Base-by-base conservation (phyloP, 1,284 basidiomycete species). In the Abortiporus biennis region DNA sequence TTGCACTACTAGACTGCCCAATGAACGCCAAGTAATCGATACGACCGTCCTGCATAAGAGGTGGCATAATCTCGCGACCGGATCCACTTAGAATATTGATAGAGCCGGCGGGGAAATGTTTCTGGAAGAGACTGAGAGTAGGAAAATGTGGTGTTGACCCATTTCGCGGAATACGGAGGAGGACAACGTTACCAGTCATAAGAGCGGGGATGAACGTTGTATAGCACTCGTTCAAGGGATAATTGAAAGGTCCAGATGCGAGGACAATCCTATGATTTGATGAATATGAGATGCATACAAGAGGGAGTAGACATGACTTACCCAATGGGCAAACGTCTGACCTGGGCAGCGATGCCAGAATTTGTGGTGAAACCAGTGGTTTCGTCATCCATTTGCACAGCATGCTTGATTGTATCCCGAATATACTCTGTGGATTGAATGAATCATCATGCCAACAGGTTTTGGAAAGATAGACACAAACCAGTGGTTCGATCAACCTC, bases 21-120 rank as follows among this genome's bases (percentile, higher is more conserved):
- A 43, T 43, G 27, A 43, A 43, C 12, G 42, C 42, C 6, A 43
- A 36, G 42, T 29, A 43, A 24, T 43, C 42, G 35, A 43, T 43
- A 12, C 42, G 22, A 6, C 42, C 42, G 36, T 38, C 36, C 17
- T 23, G 11, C 36, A 43, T 43, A 27, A 43, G 42, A 9, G 42
- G 42, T 4, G 42, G 36, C 42, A 43, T 43, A 27, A 43, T 43
- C 36, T 43, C 42, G 35, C 42, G 42, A n/a, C 42, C 42, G 13
- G 42, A 43, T n/a, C 42, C 42, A 36, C 22, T 27, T 3, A 43
- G 42, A 17, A 43, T 43, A 27, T 38, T 43, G 23, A 43, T 43
- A 13, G 24, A 17, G 25, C 42, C 42, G 9, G 42, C 25, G 29
- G 42, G 42, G 42, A 43, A 43, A 25, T 43, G 42, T 21, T 43